Evolutionary conservation across 495 filamentous ascomycete species (phyloP).

Genomic region (Recurvomyces mirabilis): DNA sequence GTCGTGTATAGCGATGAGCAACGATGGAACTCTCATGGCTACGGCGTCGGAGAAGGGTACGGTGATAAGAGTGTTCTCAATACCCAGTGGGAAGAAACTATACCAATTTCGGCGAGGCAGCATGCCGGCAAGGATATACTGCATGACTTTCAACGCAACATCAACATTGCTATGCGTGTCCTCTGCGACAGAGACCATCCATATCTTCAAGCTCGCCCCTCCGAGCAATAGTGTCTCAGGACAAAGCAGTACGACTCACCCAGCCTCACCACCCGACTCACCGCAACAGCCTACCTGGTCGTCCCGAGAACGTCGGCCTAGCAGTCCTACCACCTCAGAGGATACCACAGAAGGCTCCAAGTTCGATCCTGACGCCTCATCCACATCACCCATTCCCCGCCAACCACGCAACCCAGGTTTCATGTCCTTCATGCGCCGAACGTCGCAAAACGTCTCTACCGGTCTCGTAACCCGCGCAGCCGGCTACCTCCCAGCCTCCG

Average conservation of each 20-base stretch:
- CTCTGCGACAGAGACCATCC: conserved; percentile 92
- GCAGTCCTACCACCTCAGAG: conserved; percentile 16
- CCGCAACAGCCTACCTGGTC: conserved; percentile 5
- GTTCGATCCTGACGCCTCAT: conserved; percentile 13
- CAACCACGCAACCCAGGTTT: conserved; percentile 33
- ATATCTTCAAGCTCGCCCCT: conserved; percentile 72
- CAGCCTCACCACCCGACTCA: conserved; percentile 16
- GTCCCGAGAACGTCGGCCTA: conserved; percentile 18
- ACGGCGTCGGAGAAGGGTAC: conserved; percentile 96
- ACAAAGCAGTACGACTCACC: conserved; percentile 2
- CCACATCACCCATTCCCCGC: conserved; percentile 4
- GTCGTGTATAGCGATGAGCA: conserved; percentile 80
- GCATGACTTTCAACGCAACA: conserved; percentile 98
- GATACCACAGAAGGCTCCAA: conserved; percentile 1
- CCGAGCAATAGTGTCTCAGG: conserved; percentile 27
- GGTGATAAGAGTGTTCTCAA: conserved; percentile 86
- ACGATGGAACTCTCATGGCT: conserved; percentile 82
- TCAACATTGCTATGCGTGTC: conserved; percentile 91
- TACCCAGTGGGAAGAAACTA: conserved; percentile 80
- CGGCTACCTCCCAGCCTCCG: conserved; percentile 79
- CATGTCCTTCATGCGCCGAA: conserved; percentile 85
- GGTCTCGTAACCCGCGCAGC: conserved; percentile 79
- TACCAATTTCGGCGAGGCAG: conserved; percentile 92
- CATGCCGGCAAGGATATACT: conserved; percentile 86
- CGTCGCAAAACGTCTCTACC: conserved; percentile 88